Evolutionary conservation across 805 yeast genomes (phyloP).

Genomic region (Wickerhamiella occidentalis): DNA sequence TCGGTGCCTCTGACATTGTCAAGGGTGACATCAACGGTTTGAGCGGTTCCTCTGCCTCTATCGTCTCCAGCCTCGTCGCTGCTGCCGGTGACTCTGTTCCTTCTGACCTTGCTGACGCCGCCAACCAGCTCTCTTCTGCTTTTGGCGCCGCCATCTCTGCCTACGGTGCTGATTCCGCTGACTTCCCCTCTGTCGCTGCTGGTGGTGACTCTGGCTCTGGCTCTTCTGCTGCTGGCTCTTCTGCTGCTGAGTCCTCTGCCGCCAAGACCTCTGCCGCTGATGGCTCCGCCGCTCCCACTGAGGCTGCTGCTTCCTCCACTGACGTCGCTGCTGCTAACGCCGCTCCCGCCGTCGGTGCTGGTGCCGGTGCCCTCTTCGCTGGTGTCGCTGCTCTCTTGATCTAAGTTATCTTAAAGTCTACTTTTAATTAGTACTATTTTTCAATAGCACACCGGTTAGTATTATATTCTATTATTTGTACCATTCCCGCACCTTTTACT

Average conservation of each 20-base stretch:
- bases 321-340: conserved; percentile 5
- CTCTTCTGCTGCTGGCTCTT: conserved; percentile 11
- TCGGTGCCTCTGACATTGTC: conserved; percentile 19
- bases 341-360: conserved; percentile 4
- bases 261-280: conserved; percentile 11
- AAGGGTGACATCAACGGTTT: conserved; percentile 16
- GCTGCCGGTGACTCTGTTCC: conserved; percentile 11
- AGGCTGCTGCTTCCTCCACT: conserved; percentile 10
- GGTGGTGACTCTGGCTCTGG: conserved; percentile 13
- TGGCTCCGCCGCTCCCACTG: conserved; percentile 11
- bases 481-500: too few relatives aligned
- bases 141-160: conserved; percentile 12
- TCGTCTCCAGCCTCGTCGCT: conserved; percentile 13
- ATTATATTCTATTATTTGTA: too few relatives aligned
- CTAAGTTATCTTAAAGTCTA: background rate
- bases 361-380: conserved; percentile 6
- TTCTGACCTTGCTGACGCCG: conserved; percentile 7
- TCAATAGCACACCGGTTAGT: background rate
- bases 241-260: conserved; percentile 11
- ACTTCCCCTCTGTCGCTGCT: conserved; percentile 12
- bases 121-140: conserved; percentile 9
- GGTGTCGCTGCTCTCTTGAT: conserved; percentile 10
- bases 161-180: conserved; percentile 3
- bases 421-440: background rate
- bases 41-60: conserved; percentile 13